Conservation (phyloP, 345 rosid species). For the Euphorbia pulcherrima region DNA sequence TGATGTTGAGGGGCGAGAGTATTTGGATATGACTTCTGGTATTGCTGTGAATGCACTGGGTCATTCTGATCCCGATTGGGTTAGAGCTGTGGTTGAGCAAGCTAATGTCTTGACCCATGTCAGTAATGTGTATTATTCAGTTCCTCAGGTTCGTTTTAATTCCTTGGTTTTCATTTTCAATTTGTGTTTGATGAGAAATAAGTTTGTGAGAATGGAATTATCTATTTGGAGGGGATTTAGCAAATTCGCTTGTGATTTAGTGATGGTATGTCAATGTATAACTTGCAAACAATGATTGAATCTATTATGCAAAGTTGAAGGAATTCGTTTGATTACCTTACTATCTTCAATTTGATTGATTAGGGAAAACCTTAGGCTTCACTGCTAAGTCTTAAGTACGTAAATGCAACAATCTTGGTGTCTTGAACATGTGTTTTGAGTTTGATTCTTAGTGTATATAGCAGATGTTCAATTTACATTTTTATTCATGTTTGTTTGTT, state of each 20-base stretch:
- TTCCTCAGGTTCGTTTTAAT: slow-evolving; percentile 59
- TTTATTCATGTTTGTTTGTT: too few species aligned
- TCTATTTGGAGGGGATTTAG: background rate
- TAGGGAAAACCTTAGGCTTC: background rate
- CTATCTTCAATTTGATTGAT: background rate
- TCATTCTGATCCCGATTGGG: slow-evolving; percentile 80
- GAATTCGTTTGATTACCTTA: background rate
- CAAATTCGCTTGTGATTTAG: background rate
- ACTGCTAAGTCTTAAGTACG: too few species aligned
- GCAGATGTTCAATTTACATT: too few species aligned
- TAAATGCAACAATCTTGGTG: too few species aligned
- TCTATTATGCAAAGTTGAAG: too few species aligned
- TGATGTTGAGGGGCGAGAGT: slow-evolving; percentile 73
- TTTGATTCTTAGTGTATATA: too few species aligned
- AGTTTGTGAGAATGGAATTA: background rate
- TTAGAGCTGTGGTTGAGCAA: slow-evolving; percentile 62
- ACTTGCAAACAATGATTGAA: too few species aligned
- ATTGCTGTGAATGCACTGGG: slow-evolving; percentile 86
- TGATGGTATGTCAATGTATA: background rate
- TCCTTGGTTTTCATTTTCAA: background rate
- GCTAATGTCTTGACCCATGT: slow-evolving; percentile 65
- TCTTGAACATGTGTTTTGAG: too few species aligned
- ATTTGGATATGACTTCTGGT: slow-evolving; percentile 68
- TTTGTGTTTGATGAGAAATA: background rate
- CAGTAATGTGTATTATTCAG: slow-evolving; percentile 64